These are phyloP conservation scores for Cardamine occulta DNA, from an alignment of 345 rosid species.

Conservation along the genomic window DNA sequence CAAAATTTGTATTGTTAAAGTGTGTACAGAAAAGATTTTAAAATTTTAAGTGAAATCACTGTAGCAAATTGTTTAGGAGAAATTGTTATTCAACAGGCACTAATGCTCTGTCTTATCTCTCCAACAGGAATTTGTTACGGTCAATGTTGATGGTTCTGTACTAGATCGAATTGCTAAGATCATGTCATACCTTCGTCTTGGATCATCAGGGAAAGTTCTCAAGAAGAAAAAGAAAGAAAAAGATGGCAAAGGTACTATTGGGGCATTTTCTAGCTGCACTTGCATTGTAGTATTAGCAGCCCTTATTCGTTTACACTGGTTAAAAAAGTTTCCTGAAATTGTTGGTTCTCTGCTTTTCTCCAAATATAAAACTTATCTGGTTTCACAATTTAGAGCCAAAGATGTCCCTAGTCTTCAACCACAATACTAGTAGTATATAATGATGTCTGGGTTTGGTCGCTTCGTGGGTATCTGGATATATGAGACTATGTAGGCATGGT, in stretches of 20 bases:
- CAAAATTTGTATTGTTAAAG: background rate
- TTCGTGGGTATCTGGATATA: conserved; percentile 7
- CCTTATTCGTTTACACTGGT: background rate
- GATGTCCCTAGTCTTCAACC: background rate
- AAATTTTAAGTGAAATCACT: background rate
- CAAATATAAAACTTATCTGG: background rate
- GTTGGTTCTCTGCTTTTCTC: background rate
- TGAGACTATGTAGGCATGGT: background rate
- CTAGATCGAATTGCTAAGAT: conserved; percentile 96
- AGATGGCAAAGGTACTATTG: conserved; percentile 64
- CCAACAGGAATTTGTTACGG: conserved; percentile 88
- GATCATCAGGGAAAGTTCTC: conserved; percentile 97
- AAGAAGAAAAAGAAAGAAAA: conserved; percentile 99
- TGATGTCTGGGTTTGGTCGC: conserved; percentile 4
- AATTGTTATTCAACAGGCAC: background rate
- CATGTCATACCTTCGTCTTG: conserved; percentile 97
- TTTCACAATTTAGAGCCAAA: background rate
- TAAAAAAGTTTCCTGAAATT: background rate
- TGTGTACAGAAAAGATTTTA: background rate
- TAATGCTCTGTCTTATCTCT: conserved; percentile 29
- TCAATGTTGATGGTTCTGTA: conserved; percentile 92
- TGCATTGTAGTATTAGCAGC: conserved; percentile 10
- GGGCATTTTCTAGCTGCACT: background rate
- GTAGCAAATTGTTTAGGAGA: background rate
- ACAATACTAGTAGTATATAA: conserved; percentile 9